Evolutionary conservation across 2,329 filamentous ascomycete species (phyloP), one percentile per base, ranked within the genome.

Genomic region (Tolypocladium endophyticum): DNA sequence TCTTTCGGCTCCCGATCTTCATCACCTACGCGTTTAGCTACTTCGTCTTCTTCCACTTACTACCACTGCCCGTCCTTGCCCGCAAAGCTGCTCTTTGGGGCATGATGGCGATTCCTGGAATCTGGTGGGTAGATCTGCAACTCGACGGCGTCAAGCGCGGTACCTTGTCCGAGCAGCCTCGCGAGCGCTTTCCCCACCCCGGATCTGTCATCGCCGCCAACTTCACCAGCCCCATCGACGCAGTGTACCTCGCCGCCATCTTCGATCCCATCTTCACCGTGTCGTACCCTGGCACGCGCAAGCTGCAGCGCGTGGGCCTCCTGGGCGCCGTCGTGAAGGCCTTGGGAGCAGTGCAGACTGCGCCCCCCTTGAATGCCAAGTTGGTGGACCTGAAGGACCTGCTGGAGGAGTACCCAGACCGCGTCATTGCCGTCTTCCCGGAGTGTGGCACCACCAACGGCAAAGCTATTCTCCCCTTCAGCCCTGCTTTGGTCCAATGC

Each of bases 91-190:
- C 91, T 56, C 77, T 97, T 58, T 97, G 94, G 93, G 83, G 86
- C 62, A 83, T 97, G 64, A 83, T 99, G 66, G 88, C 86, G 43
- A 88, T 96, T 61, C 91, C 92, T 0, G 93, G 94, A 35, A 90
- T 99, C 60, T 97, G 92, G 92, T 97, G 93, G 93, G 87, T 97
- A 60, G 94, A 99, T 74, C 79, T 99, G n/a, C 93, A 97, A 73
- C 90, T 99, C 65, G 94, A 99, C 72, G 93, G 93, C 61, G 94
- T 99, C 58, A 92, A 90, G 75, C 90, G 92, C 76, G 94, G 94
- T 76, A 92, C 88, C 33, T 79, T 96, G 38, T 87, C 88, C 55
- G 87, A 88, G 68, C 87, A 92, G 67, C 86, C 88, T 45, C 77
- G 81, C 60, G 80, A 86, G 61, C 85, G 90, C 47, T 84, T 97